Percentiles rank a stretch among this genome's conserved stretches.
These are phyloP conservation scores for Pichia sp. DNA, from an alignment of 1,139 yeast genomes.

Conservation along the genomic window DNA sequence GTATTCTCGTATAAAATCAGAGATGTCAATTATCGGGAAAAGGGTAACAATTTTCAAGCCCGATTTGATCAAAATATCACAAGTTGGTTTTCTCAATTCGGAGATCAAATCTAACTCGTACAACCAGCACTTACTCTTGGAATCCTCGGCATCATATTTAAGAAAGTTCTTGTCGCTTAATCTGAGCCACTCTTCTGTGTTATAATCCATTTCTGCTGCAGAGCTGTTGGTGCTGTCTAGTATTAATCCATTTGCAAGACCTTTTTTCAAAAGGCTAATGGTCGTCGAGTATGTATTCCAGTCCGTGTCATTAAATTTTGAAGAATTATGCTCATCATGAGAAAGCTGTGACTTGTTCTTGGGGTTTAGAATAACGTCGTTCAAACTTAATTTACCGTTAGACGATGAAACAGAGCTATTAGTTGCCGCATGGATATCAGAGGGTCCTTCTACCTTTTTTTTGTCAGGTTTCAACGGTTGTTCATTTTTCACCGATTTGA, in stretches of 20 bases:
- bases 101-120: constrained; percentile 23
- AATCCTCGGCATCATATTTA: constrained; percentile 18
- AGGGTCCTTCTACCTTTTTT: neutral
- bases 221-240: constrained; percentile 18
- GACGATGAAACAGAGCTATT: neutral
- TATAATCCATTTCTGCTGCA: constrained; percentile 18
- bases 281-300: constrained; percentile 28
- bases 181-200: constrained; percentile 30
- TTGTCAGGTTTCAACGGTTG: neutral
- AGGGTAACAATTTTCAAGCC: constrained; percentile 22
- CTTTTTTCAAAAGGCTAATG: constrained; percentile 25
- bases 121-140: constrained; percentile 28
- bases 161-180: constrained; percentile 15
- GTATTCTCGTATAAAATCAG: constrained; percentile 22
- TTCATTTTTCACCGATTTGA: constrained; percentile 12
- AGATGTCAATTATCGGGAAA: constrained; percentile 23
- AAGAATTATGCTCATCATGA: neutral
- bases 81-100: constrained; percentile 20
- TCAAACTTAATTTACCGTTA: neutral
- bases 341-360: neutral
- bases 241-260: constrained; percentile 22
- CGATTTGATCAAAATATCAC: constrained; percentile 23
- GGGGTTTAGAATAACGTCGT: neutral
- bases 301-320: neutral
- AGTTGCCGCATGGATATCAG: neutral